Evolutionary conservation across 257 asterid genomes (phyloP).

Genomic region (Anisodus tanguticus): DNA sequence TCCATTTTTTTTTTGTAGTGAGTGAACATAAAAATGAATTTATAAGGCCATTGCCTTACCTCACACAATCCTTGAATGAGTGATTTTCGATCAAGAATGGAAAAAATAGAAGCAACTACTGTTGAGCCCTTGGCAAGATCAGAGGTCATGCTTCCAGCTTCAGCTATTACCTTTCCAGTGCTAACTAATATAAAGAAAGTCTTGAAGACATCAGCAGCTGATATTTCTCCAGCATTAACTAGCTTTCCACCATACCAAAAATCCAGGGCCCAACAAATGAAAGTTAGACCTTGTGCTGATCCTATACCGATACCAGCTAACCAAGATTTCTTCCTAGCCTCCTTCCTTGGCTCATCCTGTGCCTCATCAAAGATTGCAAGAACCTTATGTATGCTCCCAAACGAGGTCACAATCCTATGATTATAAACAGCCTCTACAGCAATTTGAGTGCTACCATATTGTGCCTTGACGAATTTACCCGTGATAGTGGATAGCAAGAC

Average conservation of each 20-base stretch:
- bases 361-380: conserved; percentile 70
- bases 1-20: too few species aligned
- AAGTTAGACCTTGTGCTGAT: conserved; percentile 86
- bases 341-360: conserved; percentile 80
- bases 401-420: conserved; percentile 73
- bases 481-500: conserved; percentile 68
- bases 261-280: conserved; percentile 87
- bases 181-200: conserved; percentile 78
- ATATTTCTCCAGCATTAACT: conserved; percentile 64
- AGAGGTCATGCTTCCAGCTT: conserved; percentile 96
- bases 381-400: conserved; percentile 65
- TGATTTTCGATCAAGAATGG: conserved; percentile 71
- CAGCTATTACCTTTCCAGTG: conserved; percentile 86
- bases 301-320: conserved; percentile 85
- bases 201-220: conserved; percentile 78
- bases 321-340: conserved; percentile 75
- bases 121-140: conserved; percentile 88
- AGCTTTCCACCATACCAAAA: conserved; percentile 87
- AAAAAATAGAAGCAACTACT: conserved; percentile 69
- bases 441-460: conserved; percentile 69
- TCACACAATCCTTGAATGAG: conserved; percentile 47
- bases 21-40: not conserved
- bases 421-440: conserved; percentile 81
- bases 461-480: conserved; percentile 69
- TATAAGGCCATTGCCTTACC: conserved; percentile 40